Percentiles rank a stretch among this genome's conserved stretches.
Evolutionary conservation across 2,329 filamentous ascomycete genomes (phyloP).

Genomic region (Talaromyces albobiverticillius): DNA sequence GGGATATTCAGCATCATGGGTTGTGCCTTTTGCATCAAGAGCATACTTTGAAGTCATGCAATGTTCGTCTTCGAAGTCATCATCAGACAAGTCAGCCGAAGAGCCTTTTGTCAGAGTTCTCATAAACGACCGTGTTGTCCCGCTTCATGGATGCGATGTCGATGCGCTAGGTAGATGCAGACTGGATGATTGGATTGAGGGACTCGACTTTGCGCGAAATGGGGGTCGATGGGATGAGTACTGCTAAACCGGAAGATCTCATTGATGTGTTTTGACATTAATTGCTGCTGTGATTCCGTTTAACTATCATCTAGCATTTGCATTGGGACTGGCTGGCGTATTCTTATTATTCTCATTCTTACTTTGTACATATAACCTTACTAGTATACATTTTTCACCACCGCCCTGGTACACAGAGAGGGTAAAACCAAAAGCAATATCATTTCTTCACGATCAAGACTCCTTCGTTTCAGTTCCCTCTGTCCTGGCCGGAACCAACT

Average conservation of each 20-base stretch:
- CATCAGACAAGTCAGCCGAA: slow-evolving; percentile 14
- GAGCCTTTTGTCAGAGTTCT: slow-evolving; percentile 71
- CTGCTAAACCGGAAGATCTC: not conserved
- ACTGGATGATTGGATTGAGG: slow-evolving; percentile 68
- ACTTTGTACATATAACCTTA: not conserved
- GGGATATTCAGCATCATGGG: slow-evolving; percentile 74
- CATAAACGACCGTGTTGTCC: slow-evolving; percentile 79
- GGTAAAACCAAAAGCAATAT: not conserved
- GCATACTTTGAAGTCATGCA: slow-evolving; percentile 86
- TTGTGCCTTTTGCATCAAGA: slow-evolving; percentile 75
- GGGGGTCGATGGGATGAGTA: slow-evolving; percentile 66
- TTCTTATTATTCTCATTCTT: no score
- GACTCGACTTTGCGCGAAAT: slow-evolving; percentile 67
- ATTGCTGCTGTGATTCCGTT: no score
- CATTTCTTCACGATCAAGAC: not conserved
- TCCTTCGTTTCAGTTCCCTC: not conserved
- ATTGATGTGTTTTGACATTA: no score
- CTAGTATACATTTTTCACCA: no score
- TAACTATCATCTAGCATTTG: no score
- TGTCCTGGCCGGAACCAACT: slow-evolving; percentile 1
- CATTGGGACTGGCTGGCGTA: no score
- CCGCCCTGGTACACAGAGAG: no score
- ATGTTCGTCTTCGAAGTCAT: slow-evolving; percentile 50
- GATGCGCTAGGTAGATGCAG: slow-evolving; percentile 70
- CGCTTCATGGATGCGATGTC: slow-evolving; percentile 65